These are phyloP conservation scores for Chlamydomonas schloesseri DNA, from an alignment of 139 green algal species.

Conservation along the genomic window DNA sequence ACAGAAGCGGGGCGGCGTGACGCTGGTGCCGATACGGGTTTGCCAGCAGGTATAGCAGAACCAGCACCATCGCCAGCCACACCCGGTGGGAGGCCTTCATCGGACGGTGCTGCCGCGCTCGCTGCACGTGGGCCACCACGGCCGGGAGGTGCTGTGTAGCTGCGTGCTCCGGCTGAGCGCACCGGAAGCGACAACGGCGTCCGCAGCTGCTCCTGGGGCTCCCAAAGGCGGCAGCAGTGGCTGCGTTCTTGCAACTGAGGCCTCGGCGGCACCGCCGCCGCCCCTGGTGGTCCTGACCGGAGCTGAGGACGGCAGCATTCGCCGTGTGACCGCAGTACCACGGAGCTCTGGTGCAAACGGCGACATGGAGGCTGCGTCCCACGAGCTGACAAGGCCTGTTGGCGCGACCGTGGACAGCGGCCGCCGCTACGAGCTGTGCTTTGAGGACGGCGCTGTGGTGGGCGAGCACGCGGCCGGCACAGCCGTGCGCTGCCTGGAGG, in stretches of 20 bases:
- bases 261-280: background rate
- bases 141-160: conserved; percentile 17
- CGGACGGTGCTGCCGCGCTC: background rate
- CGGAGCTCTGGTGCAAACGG: too few relatives aligned
- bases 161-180: too few relatives aligned
- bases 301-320: conserved; percentile 28
- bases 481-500: conserved; percentile 26
- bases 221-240: background rate
- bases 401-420: background rate
- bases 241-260: too few relatives aligned
- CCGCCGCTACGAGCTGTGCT: conserved; percentile 10
- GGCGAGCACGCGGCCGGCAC: conserved; percentile 35
- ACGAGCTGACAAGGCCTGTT: too few relatives aligned
- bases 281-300: conserved; percentile 17
- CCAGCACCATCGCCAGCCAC: background rate
- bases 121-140: conserved; percentile 26
- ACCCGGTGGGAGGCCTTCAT: too few relatives aligned
- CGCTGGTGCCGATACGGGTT: too few relatives aligned
- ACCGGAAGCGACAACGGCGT: too few relatives aligned
- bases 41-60: too few relatives aligned
- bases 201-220: too few relatives aligned
- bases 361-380: too few relatives aligned
- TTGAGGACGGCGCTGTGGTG: background rate
- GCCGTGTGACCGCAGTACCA: background rate
- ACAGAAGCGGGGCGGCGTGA: too few relatives aligned